These are phyloP conservation scores for Psilocybe sp. DNA, from an alignment of 768 basidiomycete genomes.

Conservation along the genomic window DNA sequence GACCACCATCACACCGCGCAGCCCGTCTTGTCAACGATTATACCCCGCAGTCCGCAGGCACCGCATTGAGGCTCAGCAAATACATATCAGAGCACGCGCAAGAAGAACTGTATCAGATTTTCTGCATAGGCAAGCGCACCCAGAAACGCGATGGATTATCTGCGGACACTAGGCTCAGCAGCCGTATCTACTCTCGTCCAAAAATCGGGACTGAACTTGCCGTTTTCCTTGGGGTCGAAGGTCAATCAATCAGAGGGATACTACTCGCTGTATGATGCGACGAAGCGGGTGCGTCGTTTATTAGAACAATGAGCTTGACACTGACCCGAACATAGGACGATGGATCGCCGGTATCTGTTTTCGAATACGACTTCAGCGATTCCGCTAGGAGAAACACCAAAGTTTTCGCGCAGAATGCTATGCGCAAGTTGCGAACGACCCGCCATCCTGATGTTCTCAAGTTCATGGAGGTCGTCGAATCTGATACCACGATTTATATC, in stretches of 20 bases:
- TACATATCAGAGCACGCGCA: too few species aligned
- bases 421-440: conserved; percentile 85
- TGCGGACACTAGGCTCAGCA: conserved; percentile 77
- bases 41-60: too few species aligned
- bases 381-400: conserved; percentile 54
- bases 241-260: conserved; percentile 67
- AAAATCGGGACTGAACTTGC: conserved; percentile 88
- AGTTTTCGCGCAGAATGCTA: conserved; percentile 82
- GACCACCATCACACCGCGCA: too few species aligned
- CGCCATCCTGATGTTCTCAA: conserved; percentile 96
- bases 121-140: not conserved
- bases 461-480: conserved; percentile 91
- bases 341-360: conserved; percentile 79
- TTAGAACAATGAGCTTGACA: conserved; percentile 1
- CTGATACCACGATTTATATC: conserved; percentile 83
- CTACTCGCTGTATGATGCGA: conserved; percentile 86
- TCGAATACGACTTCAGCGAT: conserved; percentile 83
- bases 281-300: conserved; percentile 63
- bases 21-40: too few species aligned
- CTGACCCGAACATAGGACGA: conserved; percentile 67
- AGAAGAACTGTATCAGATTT: too few species aligned
- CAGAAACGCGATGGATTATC: conserved; percentile 63
- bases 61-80: too few species aligned
- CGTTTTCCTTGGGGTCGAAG: conserved; percentile 80
- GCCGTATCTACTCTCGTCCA: conserved; percentile 90